Base-by-base conservation (phyloP, 805 yeast genomes). In the Limtongia smithiae region DNA sequence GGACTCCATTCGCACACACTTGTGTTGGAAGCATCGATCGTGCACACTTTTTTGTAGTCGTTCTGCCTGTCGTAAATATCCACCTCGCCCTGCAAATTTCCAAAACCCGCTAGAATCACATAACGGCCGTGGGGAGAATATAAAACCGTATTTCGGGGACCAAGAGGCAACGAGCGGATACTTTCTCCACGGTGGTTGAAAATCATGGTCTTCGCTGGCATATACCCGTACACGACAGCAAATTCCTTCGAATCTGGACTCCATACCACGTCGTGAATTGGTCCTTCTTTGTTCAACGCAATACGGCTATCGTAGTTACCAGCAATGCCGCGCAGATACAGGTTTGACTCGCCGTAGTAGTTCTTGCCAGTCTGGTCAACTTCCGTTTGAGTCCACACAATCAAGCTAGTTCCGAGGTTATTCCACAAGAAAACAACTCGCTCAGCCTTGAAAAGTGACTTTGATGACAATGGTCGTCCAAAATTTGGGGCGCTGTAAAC, bases 1-100 rank as follows among this genome's bases (percentile, higher is more conserved):
- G 99, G 99, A 2, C 94, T 82, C 98, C 98, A 93, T 67, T 86
- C 87, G 67, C 96, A 91, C 38, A 84, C 94, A n/a, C 95, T 83
- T 14, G 97, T 89, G 71, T 93, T 94, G 38, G 96, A 72, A 12
- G 97, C 98, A 64, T 87, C 86, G 63, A 93, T 84, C 17, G 86
- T 76, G 18, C 89, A 75, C 45, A 93, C 79, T 67, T 86, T 85
- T 48, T 75, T 71, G 67, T 89, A 91, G 68, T 85, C 84, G 65
- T 83, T 81, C 67, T 82, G 87, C 65, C 97, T 85, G 72, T 93
- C 98, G 65, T 89, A 82, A 54, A 93, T 83, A 66, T 94, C 97
- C 50, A 93, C 94, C 14, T 90, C 81, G 54, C 99, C 99, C 72
- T 91, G 97, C 66, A 93, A 78, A 69, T 93, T 93, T 62, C 99